These are phyloP conservation scores for Yamadazyma diddensiae DNA, from an alignment of 1,139 yeast species.

Conservation along the genomic window DNA sequence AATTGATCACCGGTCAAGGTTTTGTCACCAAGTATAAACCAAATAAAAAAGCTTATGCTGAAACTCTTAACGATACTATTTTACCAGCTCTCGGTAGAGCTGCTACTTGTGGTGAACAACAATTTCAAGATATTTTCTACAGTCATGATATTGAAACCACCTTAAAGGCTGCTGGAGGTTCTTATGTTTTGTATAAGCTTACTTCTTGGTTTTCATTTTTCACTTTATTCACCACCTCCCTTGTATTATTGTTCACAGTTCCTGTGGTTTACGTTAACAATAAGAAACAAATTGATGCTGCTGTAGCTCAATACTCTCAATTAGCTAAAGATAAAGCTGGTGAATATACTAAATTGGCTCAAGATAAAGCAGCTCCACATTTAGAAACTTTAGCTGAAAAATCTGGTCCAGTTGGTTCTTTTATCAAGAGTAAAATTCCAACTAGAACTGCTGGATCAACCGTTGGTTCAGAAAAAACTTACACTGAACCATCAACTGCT, in stretches of 20 bases:
- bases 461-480: constrained; percentile 45
- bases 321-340: constrained; percentile 55
- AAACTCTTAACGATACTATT: constrained; percentile 36
- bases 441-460: constrained; percentile 74
- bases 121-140: constrained; percentile 58
- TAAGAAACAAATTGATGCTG: constrained; percentile 79
- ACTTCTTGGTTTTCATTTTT: constrained; percentile 77
- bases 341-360: constrained; percentile 50
- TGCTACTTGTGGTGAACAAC: constrained; percentile 42
- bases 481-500: constrained; percentile 16
- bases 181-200: constrained; percentile 66
- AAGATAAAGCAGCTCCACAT: constrained; percentile 52
- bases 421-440: constrained; percentile 57
- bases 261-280: constrained; percentile 75
- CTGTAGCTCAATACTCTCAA: constrained; percentile 55
- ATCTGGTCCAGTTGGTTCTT: constrained; percentile 63
- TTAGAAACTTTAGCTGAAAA: constrained; percentile 47
- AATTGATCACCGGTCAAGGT: constrained; percentile 66
- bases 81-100: constrained; percentile 45
- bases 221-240: constrained; percentile 56
- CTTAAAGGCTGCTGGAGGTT: constrained; percentile 65
- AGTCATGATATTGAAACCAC: constrained; percentile 68
- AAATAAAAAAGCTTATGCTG: constrained; percentile 33
- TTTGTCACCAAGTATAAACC: constrained; percentile 68
- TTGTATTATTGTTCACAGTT: constrained; percentile 65